Conservation (phyloP, 306 rosid genomes). For the Gillenia trifoliata region DNA sequence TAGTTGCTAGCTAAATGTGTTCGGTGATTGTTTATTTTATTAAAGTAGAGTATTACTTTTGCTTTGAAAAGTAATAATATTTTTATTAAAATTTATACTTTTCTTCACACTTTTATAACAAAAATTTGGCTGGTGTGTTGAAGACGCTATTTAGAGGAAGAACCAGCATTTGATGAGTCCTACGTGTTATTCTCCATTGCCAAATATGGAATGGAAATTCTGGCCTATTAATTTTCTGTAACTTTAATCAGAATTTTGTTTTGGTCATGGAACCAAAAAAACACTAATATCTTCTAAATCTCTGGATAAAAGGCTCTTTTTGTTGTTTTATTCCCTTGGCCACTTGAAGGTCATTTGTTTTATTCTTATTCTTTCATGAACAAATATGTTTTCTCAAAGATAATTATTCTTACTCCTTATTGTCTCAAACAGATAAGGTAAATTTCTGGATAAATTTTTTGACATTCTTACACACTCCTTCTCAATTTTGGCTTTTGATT, state of each 20-base stretch:
- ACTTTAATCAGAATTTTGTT: not conserved
- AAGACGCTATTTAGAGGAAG: not conserved
- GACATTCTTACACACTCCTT: no score
- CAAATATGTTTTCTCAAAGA: not conserved
- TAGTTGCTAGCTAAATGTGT: no score
- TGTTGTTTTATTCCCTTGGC: constrained; percentile 32
- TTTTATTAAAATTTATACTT: no score
- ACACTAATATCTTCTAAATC: constrained; percentile 15
- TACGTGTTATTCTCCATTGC: not conserved
- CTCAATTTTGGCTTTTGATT: no score
- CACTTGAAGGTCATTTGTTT: constrained; percentile 14
- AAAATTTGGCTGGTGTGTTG: no score
- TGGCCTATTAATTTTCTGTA: constrained; percentile 7
- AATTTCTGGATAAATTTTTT: no score
- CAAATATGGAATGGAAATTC: not conserved
- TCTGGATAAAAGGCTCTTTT: constrained; percentile 24
- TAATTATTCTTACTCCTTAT: not conserved
- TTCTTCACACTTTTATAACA: no score
- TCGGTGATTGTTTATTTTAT: no score
- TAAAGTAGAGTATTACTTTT: no score
- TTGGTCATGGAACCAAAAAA: no score
- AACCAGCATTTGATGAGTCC: constrained; percentile 3
- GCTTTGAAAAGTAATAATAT: no score
- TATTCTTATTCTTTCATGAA: constrained; percentile 33
- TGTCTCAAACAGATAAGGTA: no score